Percentiles rank a stretch among this genome's conserved stretches.
Evolutionary conservation across 192 early-diverging fungal genomes (phyloP).

Genomic region (Coemansia sp.): DNA sequence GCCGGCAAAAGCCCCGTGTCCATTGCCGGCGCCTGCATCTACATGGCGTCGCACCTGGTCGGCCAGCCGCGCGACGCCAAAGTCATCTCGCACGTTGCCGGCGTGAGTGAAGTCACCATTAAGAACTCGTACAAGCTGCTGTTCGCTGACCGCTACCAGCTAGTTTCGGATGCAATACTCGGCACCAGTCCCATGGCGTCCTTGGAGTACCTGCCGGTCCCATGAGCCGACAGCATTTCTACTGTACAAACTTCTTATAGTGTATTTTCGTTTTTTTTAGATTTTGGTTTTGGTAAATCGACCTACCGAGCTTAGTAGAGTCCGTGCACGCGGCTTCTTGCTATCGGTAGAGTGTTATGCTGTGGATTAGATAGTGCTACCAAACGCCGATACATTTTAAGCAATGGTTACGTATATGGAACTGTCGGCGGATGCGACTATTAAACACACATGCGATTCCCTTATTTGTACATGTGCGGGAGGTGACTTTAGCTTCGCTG

Average conservation of each 20-base stretch:
- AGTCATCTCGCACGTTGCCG: conserved; percentile 79
- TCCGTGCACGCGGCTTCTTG: too few relatives aligned
- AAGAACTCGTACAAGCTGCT: conserved; percentile 77
- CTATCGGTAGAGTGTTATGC: too few relatives aligned
- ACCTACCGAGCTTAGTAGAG: too few relatives aligned
- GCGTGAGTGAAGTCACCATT: conserved; percentile 92
- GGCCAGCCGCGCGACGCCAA: conserved; percentile 61
- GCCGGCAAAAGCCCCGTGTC: conserved; percentile 90
- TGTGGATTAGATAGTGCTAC: too few relatives aligned
- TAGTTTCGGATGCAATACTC: conserved; percentile 45
- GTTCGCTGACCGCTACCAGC: conserved; percentile 54
- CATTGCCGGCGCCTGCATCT: conserved; percentile 88
- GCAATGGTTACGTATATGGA: too few relatives aligned
- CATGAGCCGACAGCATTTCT: not conserved
- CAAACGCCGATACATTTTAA: too few relatives aligned
- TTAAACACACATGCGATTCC: not conserved
- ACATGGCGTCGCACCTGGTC: conserved; percentile 74
- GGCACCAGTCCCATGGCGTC: conserved; percentile 13
- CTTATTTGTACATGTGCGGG: too few relatives aligned
- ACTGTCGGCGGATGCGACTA: not conserved
- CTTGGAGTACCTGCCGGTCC: conserved; percentile 20
- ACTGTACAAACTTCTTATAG: not conserved
- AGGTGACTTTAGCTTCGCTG: too few relatives aligned
- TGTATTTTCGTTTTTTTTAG: not conserved
- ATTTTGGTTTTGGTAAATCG: not conserved